Evolutionary conservation across 2,329 filamentous ascomycete genomes (phyloP).

Genomic region (Exophiala dermatitidis): DNA sequence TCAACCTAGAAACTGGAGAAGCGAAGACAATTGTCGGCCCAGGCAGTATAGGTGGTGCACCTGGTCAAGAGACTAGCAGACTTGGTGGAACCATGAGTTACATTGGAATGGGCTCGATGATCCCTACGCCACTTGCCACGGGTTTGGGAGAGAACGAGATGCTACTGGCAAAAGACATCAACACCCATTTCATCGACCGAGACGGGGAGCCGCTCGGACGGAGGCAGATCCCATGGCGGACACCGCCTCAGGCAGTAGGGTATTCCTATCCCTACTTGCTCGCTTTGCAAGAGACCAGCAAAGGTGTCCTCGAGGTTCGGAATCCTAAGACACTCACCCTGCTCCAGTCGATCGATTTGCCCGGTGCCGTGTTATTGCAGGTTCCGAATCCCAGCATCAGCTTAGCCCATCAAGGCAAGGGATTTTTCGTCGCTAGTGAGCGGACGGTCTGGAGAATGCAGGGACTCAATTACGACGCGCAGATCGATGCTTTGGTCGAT

Average conservation of each 20-base stretch:
- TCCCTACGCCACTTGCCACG: constrained; percentile 81
- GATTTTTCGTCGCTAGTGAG: constrained; percentile 88
- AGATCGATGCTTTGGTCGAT: constrained; percentile 73
- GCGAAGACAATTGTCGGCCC: constrained; percentile 73
- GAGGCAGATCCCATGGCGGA: constrained; percentile 84
- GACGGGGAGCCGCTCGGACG: constrained; percentile 75
- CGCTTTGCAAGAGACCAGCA: constrained; percentile 72
- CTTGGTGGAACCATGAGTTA: constrained; percentile 94
- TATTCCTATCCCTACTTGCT: constrained; percentile 97
- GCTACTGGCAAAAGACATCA: constrained; percentile 93
- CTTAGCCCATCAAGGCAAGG: constrained; percentile 91
- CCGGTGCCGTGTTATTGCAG: constrained; percentile 75
- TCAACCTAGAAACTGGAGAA: constrained; percentile 69
- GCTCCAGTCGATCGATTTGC: constrained; percentile 74
- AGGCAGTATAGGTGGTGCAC: constrained; percentile 60
- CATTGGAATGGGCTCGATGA: constrained; percentile 86
- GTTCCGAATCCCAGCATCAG: constrained; percentile 90
- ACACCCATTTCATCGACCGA: constrained; percentile 83
- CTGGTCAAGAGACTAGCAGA: constrained; percentile 59
- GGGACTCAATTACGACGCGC: constrained; percentile 81
- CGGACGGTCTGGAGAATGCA: constrained; percentile 94
- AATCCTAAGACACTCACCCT: constrained; percentile 89
- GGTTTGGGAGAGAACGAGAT: constrained; percentile 76
- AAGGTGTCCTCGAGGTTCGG: constrained; percentile 79
- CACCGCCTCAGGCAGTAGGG: constrained; percentile 80